phyloP scores from a whole-genome alignment of 306 rosid species.

The Glycyrrhiza uralensis region DNA sequence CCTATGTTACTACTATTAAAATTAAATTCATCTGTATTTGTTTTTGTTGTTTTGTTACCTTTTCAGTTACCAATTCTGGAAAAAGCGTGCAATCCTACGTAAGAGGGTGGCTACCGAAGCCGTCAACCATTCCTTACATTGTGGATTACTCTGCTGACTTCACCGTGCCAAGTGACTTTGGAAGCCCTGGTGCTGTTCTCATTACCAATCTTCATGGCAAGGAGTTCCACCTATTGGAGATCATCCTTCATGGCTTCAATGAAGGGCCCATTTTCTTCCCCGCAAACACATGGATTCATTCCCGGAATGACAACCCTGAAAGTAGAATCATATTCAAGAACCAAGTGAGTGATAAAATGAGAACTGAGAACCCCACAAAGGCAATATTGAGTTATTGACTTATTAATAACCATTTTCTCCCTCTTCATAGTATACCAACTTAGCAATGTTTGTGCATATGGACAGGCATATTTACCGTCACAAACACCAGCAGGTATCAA shows the following conservation, averaged over 20 bases:
- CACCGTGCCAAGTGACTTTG: slow-evolving; percentile 59
- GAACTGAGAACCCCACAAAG: no score
- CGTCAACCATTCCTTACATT: slow-evolving; percentile 39
- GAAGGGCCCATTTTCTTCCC: slow-evolving; percentile 81
- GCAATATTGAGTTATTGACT: no score
- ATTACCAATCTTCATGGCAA: slow-evolving; percentile 70
- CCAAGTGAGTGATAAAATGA: no score
- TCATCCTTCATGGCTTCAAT: slow-evolving; percentile 68
- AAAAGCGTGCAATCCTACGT: slow-evolving; percentile 53
- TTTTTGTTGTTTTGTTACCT: neutral
- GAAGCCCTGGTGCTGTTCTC: slow-evolving; percentile 75
- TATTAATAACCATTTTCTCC: neutral
- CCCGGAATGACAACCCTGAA: slow-evolving; percentile 57
- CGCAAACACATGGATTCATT: slow-evolving; percentile 90
- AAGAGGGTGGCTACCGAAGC: slow-evolving; percentile 79
- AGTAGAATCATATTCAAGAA: slow-evolving; percentile 79
- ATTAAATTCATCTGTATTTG: neutral
- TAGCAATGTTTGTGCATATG: neutral
- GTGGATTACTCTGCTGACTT: slow-evolving; percentile 71
- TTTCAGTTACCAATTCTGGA: slow-evolving; percentile 66
- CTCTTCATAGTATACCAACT: neutral
- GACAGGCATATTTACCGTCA: slow-evolving; percentile 76
- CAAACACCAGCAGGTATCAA: slow-evolving; percentile 80
- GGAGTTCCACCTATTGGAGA: slow-evolving; percentile 73
- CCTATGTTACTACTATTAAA: no score